Evolutionary conservation across 208 protist genomes (phyloP).

Genomic region (Trichomonas tenax): DNA sequence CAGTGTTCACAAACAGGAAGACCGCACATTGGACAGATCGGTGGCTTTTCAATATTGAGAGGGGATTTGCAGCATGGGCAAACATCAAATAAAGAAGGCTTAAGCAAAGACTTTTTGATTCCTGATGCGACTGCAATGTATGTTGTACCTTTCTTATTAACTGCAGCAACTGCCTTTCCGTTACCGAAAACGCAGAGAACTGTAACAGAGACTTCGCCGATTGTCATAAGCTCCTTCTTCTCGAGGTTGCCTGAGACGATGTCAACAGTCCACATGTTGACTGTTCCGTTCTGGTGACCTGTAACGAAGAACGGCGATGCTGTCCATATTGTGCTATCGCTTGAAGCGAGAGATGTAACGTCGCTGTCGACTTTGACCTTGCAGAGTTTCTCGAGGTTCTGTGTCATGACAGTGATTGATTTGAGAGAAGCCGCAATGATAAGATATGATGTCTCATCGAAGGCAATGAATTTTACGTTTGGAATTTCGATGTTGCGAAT

Average conservation of each 20-base stretch:
- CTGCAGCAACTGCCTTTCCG: not conserved
- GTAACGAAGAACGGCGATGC: not conserved
- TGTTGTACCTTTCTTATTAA: not conserved
- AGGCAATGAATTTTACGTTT: not conserved
- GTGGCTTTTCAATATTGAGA: not conserved
- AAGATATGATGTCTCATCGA: not conserved
- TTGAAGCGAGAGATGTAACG: not conserved
- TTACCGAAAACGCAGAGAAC: not conserved
- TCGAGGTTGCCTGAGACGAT: not conserved
- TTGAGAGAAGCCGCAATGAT: not conserved
- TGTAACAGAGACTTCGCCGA: not conserved
- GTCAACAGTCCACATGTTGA: not conserved
- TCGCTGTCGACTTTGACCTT: not conserved
- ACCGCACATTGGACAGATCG: not conserved
- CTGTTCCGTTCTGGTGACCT: not conserved
- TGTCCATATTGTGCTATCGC: not conserved
- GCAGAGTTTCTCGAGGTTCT: not conserved
- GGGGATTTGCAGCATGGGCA: not conserved
- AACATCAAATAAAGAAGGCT: not conserved
- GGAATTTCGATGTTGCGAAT: not conserved
- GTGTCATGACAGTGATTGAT: not conserved
- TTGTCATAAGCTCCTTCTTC: not conserved
- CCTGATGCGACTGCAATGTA: not conserved
- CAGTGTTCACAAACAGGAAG: not conserved
- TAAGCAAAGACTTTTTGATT: not conserved